Evolutionary conservation across 2,329 filamentous ascomycete genomes (phyloP).

Genomic region (Diaporthe citrichinensis): DNA sequence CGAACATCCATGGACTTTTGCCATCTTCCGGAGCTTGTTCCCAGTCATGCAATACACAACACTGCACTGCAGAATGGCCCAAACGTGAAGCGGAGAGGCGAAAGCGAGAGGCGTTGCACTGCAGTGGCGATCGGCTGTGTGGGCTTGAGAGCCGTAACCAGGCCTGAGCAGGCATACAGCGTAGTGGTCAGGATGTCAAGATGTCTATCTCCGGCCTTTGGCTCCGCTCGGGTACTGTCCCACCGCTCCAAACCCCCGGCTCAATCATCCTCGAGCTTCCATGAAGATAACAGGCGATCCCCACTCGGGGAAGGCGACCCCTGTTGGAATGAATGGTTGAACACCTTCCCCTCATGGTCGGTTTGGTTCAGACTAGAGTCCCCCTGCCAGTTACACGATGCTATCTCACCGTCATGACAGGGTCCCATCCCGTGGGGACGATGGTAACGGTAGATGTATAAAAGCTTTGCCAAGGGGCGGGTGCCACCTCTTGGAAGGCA

Average conservation of each 20-base stretch:
- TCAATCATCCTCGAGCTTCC: not conserved
- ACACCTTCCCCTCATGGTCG: not conserved
- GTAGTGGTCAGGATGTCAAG: too few species aligned
- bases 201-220: not conserved
- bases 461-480: slow-evolving; percentile 31
- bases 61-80: not conserved
- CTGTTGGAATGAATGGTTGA: slow-evolving; percentile 3
- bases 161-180: too few species aligned
- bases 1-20: not conserved
- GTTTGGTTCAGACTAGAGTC: not conserved
- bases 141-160: not conserved
- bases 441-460: slow-evolving; percentile 2
- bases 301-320: slow-evolving; percentile 14
- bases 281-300: slow-evolving; percentile 5
- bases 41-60: not conserved
- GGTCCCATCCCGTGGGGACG: not conserved
- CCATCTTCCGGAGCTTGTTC: not conserved
- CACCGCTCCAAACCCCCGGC: not conserved
- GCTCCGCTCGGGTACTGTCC: not conserved
- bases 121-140: slow-evolving; percentile 1
- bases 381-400: slow-evolving; percentile 21
- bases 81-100: not conserved
- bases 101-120: not conserved
- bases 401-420: slow-evolving; percentile 19
- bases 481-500: not conserved